Conservation (phyloP, 768 basidiomycete species). For the Tricholoma terreum region DNA sequence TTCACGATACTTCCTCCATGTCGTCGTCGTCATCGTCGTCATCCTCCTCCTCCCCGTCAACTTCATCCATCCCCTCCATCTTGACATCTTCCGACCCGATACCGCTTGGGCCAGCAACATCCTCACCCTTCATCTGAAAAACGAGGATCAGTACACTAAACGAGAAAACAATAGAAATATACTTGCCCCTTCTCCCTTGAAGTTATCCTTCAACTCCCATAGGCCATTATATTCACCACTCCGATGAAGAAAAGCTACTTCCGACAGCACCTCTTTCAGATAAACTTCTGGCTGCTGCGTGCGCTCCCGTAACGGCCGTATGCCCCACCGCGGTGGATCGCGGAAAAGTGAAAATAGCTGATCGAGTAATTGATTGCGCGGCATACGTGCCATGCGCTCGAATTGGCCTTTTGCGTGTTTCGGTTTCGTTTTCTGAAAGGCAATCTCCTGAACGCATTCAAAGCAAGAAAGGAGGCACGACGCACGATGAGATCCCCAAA, state of each 20-base stretch:
- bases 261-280: constrained; percentile 76
- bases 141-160: not conserved
- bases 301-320: constrained; percentile 70
- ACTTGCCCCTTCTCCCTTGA: constrained; percentile 60
- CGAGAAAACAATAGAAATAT: not conserved
- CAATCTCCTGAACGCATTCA: not conserved
- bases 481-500: constrained; percentile 70
- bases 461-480: constrained; percentile 13
- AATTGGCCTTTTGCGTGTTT: constrained; percentile 68
- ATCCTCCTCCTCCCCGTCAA: constrained; percentile 46
- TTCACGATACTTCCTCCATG: constrained; percentile 69
- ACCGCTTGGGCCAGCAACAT: constrained; percentile 39
- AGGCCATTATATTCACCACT: constrained; percentile 78
- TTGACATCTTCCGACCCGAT: constrained; percentile 32
- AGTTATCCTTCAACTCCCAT: constrained; percentile 78
- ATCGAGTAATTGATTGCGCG: constrained; percentile 84
- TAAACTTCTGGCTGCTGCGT: constrained; percentile 87
- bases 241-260: constrained; percentile 74
- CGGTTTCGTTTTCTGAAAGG: constrained; percentile 57
- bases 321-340: constrained; percentile 77
- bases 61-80: constrained; percentile 51
- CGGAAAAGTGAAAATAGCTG: constrained; percentile 76
- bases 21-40: constrained; percentile 60
- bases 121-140: constrained; percentile 43
- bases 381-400: constrained; percentile 91